A percentile compares a stretch with the other conserved stretches of the same genome.
Evolutionary conservation across 2,329 filamentous ascomycete genomes (phyloP).

Genomic region (Exophiala calicioides): DNA sequence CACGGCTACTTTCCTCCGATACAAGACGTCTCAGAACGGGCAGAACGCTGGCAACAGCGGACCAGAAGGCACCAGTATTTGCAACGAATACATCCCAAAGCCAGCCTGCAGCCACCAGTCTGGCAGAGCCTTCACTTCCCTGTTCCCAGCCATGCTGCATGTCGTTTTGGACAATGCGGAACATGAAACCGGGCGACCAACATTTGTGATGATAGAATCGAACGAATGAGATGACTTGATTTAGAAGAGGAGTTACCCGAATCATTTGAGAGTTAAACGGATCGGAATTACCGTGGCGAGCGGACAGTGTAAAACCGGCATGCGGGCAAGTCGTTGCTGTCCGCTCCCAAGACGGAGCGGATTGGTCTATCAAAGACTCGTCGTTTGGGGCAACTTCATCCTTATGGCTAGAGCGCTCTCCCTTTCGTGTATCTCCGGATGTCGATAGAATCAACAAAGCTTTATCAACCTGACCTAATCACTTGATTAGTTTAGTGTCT

Average conservation of each 20-base stretch:
- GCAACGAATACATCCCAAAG: constrained; percentile 3
- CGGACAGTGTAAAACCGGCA: not conserved
- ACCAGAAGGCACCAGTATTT: constrained; percentile 3
- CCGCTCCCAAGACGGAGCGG: too few species aligned
- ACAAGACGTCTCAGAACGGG: not conserved
- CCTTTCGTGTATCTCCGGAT: too few species aligned
- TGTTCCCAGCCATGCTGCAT: not conserved
- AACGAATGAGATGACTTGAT: constrained; percentile 11
- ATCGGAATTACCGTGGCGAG: not conserved
- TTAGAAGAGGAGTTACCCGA: not conserved
- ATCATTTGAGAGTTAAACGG: constrained; percentile 4
- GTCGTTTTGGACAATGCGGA: not conserved
- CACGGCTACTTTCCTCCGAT: not conserved
- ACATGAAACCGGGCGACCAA: constrained; percentile 1
- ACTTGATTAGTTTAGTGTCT: too few species aligned
- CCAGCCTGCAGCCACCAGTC: not conserved
- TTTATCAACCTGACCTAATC: too few species aligned
- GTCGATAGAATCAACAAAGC: too few species aligned
- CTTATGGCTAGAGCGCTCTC: too few species aligned
- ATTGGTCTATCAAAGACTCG: too few species aligned
- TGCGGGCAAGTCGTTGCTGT: not conserved
- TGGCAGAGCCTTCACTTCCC: not conserved
- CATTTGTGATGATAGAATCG: constrained; percentile 2
- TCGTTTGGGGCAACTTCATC: too few species aligned
- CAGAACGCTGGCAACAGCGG: constrained; percentile 5